These are phyloP conservation scores for Phytophthora tubulina DNA, from an alignment of 352 stramenopile species.

Conservation along the genomic window DNA sequence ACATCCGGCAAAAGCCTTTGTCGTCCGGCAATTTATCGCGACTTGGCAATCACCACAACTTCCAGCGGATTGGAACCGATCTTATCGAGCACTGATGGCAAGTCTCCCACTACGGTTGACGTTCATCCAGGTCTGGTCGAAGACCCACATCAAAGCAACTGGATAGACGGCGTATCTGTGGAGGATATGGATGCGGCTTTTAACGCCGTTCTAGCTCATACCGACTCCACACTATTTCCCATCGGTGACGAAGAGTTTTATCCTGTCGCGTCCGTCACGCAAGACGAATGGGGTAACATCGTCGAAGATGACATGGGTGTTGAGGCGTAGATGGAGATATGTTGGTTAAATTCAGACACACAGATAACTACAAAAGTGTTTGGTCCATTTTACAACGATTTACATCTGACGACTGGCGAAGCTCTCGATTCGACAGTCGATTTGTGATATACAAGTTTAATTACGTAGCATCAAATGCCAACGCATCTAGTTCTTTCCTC, in stretches of 20 bases:
- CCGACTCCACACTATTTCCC: not conserved
- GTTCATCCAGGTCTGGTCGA: not conserved
- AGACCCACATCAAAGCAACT: not conserved
- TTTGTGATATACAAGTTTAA: no score
- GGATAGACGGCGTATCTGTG: not conserved
- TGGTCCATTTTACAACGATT: no score
- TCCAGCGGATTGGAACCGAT: not conserved
- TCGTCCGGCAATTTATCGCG: not conserved
- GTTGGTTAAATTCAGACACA: no score
- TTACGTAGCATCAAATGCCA: no score
- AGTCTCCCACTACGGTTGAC: constrained; percentile 1
- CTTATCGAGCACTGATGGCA: not conserved
- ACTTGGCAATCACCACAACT: not conserved
- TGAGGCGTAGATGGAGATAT: no score
- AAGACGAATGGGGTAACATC: not conserved
- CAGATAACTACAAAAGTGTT: no score
- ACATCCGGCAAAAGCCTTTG: not conserved
- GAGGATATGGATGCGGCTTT: not conserved
- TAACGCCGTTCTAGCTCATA: not conserved
- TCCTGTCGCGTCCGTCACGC: not conserved
- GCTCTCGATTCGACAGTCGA: no score
- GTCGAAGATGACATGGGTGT: no score
- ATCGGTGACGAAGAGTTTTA: not conserved
- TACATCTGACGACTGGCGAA: no score
- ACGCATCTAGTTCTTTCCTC: no score